Base-by-base conservation (phyloP, 1,284 basidiomycete genomes). In the Ganoderma leucocontextum region DNA sequence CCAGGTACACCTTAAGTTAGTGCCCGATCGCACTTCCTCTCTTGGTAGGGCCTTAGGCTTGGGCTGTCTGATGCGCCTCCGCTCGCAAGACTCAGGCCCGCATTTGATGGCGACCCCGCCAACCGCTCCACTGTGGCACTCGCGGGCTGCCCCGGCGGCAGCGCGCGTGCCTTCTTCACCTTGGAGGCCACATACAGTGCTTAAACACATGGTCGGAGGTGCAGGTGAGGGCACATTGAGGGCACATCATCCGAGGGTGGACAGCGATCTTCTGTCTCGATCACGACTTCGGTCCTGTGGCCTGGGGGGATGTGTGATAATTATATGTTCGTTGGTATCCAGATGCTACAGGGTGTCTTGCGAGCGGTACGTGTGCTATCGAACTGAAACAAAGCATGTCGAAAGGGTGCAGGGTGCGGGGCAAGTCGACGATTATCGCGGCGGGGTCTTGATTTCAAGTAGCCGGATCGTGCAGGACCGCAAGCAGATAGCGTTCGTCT, bases 401-500 rank as follows among this genome's bases (percentile, higher is more conserved):
- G 61, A 62, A 41, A 17, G 42, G 52, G 62, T 19, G 60, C 57
- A 60, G 19, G 53, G 44, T 42, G 22, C 62, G 64, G 29, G 35
- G 60, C 35, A 36, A 33, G 29, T 17, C 5, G 42, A 62, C 19
- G 12, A 15, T 42, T 6, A 33, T 44, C 22, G 22, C 12, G 39
- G 39, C 25, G 25, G 12, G 12, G 25, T 29, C 44, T 60, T 57
- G 60, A 60, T 29, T 65, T 80, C 74, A 83, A 55, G 80, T 78
- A 19, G 82, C 77, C 1, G 95, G 94, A 79, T 95, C 94, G 76
- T 95, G 93, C 29, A 96, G 82, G 8, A 95, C 93, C 9, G 93
- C 93, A 33, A 96, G 85, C n/a, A 96, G 83, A 81, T 92, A 96
- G 75, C 87, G 85, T 69, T 93, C 90, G 75, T 95, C 95, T 96